phyloP scores from a whole-genome alignment of 1,284 basidiomycete species.

The Trichosporon coremiiforme region DNA sequence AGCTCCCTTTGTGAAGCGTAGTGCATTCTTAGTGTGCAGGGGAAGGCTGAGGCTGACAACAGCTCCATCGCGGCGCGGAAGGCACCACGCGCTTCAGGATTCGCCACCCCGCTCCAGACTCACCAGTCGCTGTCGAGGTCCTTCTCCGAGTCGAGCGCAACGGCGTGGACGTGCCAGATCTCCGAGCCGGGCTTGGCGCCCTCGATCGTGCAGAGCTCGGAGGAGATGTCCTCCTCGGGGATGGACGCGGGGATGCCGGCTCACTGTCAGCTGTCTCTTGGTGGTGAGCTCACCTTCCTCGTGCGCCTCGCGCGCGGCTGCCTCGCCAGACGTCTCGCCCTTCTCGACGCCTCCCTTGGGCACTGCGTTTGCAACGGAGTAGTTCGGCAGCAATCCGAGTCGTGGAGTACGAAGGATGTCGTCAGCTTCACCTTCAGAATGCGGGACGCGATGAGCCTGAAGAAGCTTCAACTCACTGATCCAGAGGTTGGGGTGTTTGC shows the following conservation, averaged over 20 bases:
- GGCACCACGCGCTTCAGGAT: neutral
- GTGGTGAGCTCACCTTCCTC: constrained; percentile 48
- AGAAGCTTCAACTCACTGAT: constrained; percentile 48
- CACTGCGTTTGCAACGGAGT: constrained; percentile 38
- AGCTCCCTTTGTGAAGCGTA: no score
- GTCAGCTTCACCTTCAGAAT: neutral
- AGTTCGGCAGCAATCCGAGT: no score
- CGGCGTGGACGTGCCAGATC: constrained; percentile 45
- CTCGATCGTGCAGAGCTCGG: constrained; percentile 17
- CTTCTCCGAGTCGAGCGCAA: constrained; percentile 31
- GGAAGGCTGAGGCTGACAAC: neutral
- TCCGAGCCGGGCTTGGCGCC: constrained; percentile 16
- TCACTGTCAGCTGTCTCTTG: neutral
- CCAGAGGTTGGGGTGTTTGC: constrained; percentile 52
- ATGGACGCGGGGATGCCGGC: constrained; percentile 23
- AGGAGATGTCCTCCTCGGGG: constrained; percentile 15
- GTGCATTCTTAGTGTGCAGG: neutral
- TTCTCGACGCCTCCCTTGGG: constrained; percentile 54
- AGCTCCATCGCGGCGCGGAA: neutral
- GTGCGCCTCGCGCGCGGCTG: constrained; percentile 52
- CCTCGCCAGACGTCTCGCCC: constrained; percentile 50
- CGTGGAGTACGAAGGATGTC: neutral
- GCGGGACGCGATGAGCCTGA: neutral
- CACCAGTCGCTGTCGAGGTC: constrained; percentile 37
- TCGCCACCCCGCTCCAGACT: constrained; percentile 21